Evolutionary conservation across 768 basidiomycete species (phyloP).

Genomic region (Trametes gibbosa): DNA sequence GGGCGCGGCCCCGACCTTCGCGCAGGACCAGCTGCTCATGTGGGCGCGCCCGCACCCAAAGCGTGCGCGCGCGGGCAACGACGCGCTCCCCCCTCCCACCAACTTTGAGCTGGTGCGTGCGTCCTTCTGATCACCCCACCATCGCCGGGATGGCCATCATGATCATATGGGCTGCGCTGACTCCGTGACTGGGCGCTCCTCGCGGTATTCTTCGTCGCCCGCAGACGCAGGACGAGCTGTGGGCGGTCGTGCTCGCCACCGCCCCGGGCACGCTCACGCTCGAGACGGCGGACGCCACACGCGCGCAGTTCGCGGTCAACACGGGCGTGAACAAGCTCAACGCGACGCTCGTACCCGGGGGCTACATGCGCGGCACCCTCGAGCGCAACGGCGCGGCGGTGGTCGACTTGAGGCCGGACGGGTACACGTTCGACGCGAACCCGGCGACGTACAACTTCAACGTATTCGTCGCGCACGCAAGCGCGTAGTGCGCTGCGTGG

Average conservation of each 20-base stretch:
- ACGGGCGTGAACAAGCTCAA: slow-evolving; percentile 61
- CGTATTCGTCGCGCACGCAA: slow-evolving; percentile 44
- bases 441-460: slow-evolving; percentile 57
- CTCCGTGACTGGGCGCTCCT: not conserved
- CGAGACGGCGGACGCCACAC: slow-evolving; percentile 38
- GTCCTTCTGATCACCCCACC: no score
- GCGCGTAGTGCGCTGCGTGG: no score
- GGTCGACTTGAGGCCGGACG: slow-evolving; percentile 45
- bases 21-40: slow-evolving; percentile 39
- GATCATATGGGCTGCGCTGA: no score
- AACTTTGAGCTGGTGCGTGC: slow-evolving; percentile 50
- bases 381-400: slow-evolving; percentile 46
- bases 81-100: slow-evolving; percentile 44
- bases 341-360: slow-evolving; percentile 49
- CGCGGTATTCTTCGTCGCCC: not conserved
- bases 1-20: slow-evolving; percentile 55
- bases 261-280: slow-evolving; percentile 52
- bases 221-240: slow-evolving; percentile 53
- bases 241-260: slow-evolving; percentile 61
- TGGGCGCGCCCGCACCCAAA: slow-evolving; percentile 66
- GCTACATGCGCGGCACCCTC: slow-evolving; percentile 56
- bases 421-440: slow-evolving; percentile 38
- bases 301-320: slow-evolving; percentile 35
- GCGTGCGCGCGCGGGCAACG: slow-evolving; percentile 38
- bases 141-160: no score